A percentile compares a stretch with the other conserved stretches of the same genome.
phyloP scores from a whole-genome alignment of 116 monocot genomes.

The Posidonia oceanica region DNA sequence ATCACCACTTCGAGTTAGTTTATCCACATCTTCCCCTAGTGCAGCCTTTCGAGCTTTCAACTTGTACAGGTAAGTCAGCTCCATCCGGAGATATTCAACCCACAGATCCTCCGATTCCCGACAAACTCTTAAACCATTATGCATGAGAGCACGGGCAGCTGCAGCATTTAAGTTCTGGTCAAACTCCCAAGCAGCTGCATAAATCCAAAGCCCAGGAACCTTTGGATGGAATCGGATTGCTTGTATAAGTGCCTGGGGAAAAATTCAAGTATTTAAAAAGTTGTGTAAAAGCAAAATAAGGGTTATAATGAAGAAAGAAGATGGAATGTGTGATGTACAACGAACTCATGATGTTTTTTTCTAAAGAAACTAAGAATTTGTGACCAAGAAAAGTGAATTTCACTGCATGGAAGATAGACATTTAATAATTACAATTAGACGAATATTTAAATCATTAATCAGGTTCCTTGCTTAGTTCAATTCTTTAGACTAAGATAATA shows the following conservation, averaged over 20 bases:
- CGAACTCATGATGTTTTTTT: neutral
- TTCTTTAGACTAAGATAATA: too few relatives aligned
- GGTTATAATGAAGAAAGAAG: too few relatives aligned
- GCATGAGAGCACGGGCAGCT: conserved; percentile 81
- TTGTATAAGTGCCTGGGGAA: conserved; percentile 45
- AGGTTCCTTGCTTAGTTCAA: too few relatives aligned
- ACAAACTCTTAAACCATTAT: conserved; percentile 74
- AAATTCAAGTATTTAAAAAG: neutral
- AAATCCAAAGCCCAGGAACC: conserved; percentile 90
- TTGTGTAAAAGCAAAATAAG: too few relatives aligned
- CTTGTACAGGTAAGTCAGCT: conserved; percentile 87
- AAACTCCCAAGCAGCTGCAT: conserved; percentile 93
- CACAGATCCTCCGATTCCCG: conserved; percentile 77
- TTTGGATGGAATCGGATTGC: conserved; percentile 73
- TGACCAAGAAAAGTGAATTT: too few relatives aligned
- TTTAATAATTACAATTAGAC: too few relatives aligned
- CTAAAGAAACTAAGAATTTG: too few relatives aligned
- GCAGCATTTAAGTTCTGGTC: conserved; percentile 77
- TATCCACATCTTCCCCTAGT: conserved; percentile 47
- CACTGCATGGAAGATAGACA: too few relatives aligned
- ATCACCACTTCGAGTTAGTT: conserved; percentile 12
- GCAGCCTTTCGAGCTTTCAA: conserved; percentile 68
- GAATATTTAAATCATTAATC: too few relatives aligned
- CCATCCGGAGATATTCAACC: conserved; percentile 91
- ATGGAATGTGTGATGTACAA: neutral